Conservation (phyloP, 23 red algal genomes). For the Rhodosorus marinus region DNA sequence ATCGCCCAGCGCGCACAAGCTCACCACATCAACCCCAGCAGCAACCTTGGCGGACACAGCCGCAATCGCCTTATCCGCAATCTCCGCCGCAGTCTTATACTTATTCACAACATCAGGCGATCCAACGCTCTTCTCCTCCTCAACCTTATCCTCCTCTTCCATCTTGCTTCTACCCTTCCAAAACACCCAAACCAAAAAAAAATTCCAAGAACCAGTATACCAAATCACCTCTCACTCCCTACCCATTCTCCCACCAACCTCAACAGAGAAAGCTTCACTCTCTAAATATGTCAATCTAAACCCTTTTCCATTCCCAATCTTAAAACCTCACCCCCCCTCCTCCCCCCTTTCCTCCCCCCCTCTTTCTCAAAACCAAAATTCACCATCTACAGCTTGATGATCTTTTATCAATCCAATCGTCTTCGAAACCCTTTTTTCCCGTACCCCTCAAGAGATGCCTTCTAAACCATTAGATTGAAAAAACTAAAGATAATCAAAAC, state of each 20-base stretch:
- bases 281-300: no score
- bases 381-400: no score
- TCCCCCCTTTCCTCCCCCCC: no score
- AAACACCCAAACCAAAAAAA: neutral
- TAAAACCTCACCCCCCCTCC: no score
- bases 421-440: no score
- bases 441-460: no score
- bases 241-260: neutral
- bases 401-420: no score
- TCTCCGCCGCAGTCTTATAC: conserved; percentile 87
- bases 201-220: neutral
- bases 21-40: conserved; percentile 30
- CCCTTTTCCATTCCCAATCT: no score
- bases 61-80: conserved; percentile 49
- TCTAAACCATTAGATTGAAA: no score
- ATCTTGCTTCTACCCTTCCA: neutral
- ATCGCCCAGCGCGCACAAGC: conserved; percentile 72
- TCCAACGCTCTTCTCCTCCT: conserved; percentile 31
- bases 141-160: neutral
- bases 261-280: no score
- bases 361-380: no score
- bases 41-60: conserved; percentile 27
- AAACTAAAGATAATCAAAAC: no score
- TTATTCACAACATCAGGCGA: conserved; percentile 82
- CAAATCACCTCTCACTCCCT: neutral